phyloP scores from a whole-genome alignment of 805 yeast genomes.

The Saccharomycopsis sp. region DNA sequence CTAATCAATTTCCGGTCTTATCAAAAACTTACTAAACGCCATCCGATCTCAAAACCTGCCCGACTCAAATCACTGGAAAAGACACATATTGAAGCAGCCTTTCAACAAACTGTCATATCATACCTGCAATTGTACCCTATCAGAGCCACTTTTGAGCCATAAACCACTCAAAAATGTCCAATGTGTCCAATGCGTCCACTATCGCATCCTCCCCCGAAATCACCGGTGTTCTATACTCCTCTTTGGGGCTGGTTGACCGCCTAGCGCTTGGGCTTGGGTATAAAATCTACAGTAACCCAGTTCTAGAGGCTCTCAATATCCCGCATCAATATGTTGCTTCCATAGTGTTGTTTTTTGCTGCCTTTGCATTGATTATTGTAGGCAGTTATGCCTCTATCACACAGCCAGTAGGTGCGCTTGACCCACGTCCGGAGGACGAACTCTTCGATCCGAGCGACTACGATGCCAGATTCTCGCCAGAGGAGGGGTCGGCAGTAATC shows the following conservation, averaged over 20 bases:
- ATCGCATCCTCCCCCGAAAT: no score
- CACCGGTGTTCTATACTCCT: no score
- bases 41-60: no score
- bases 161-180: no score
- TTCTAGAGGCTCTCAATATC: slow-evolving; percentile 1
- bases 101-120: no score
- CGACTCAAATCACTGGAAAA: no score
- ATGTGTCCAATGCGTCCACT: no score
- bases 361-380: slow-evolving; percentile 27
- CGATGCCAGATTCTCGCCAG: slow-evolving; percentile 24
- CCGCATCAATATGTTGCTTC: slow-evolving; percentile 10
- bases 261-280: neutral
- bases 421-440: slow-evolving; percentile 32
- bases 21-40: no score
- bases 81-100: no score
- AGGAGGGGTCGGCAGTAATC: slow-evolving; percentile 15
- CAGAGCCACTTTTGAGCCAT: no score
- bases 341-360: slow-evolving; percentile 19
- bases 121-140: no score
- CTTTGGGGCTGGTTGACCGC: neutral
- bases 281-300: slow-evolving; percentile 1
- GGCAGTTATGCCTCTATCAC: slow-evolving; percentile 33
- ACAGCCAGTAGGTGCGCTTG: slow-evolving; percentile 17
- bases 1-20: no score
- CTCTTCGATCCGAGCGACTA: slow-evolving; percentile 37